Evolutionary conservation across 768 basidiomycete genomes (phyloP).

Genomic region (Neoboletus brunneissimus): DNA sequence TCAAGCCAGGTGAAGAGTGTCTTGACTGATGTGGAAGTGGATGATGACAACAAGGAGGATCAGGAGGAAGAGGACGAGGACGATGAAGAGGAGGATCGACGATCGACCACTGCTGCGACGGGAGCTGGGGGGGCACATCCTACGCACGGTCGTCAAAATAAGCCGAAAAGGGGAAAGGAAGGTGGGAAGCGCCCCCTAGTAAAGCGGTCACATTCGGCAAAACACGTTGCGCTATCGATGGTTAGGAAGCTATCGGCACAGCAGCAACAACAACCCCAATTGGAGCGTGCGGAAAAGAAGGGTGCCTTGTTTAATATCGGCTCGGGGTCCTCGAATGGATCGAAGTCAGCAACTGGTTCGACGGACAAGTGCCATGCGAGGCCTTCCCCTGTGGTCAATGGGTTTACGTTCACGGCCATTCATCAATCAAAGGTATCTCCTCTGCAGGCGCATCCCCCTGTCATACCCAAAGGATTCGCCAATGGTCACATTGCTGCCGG

Average conservation of each 20-base stretch:
- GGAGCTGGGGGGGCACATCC: conserved; percentile 9
- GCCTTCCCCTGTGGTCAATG: conserved; percentile 6
- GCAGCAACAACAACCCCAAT: conserved; percentile 19
- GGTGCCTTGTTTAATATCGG: conserved; percentile 54
- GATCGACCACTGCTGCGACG: conserved; percentile 14
- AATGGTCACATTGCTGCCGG: conserved; percentile 1
- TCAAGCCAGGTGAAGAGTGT: conserved; percentile 31
- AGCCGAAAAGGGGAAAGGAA: conserved; percentile 36
- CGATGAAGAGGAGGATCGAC: conserved; percentile 23
- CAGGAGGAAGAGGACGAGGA: conserved; percentile 8
- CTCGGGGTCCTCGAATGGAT: conserved; percentile 55
- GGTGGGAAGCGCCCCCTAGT: conserved; percentile 24
- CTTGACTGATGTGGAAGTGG: conserved; percentile 20
- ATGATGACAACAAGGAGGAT: conserved; percentile 17
- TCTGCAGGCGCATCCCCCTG: conserved; percentile 17
- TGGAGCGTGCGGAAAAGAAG: conserved; percentile 22
- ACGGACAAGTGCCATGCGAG: conserved; percentile 13
- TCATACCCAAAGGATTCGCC: conserved; percentile 12
- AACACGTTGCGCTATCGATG: conserved; percentile 29
- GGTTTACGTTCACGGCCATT: conserved; percentile 9
- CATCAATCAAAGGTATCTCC: conserved; percentile 11
- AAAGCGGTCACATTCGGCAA: conserved; percentile 30
- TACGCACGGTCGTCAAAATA: conserved; percentile 19
- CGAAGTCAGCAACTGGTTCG: conserved; percentile 27
- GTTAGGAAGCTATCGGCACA: conserved; percentile 27